Evolutionary conservation across 306 rosid genomes (phyloP), one percentile per base, ranked within the genome.

Genomic region (Abrus precatorius): DNA sequence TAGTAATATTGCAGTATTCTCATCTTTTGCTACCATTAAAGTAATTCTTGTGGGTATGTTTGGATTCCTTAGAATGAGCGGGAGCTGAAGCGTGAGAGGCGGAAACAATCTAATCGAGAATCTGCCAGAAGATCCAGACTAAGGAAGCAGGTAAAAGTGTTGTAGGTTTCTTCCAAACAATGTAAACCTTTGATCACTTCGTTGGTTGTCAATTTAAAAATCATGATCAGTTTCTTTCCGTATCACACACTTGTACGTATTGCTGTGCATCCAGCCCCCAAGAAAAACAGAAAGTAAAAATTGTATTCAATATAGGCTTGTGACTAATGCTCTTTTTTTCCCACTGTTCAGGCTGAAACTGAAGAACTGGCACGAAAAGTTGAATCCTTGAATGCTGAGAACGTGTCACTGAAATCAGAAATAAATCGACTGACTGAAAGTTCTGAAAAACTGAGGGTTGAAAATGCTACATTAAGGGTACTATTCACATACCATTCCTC

Each of bases 81-180:
- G 30, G 99, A 95, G 78, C 80, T 86, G 34, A 95, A 95, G 78
- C 89, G 97, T 7, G 99, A 95, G 84, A 91, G 90, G 86, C 88
- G 99, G 84, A 95, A 95, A 85, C 99, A 95, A 82, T 95, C 99
- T 10, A 95, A 95, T 73, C 86, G 99, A 62, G 99, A 95, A 83
- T 95, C 99, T 54, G 99, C 99, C 66, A 87, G 99, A 82, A 85
- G 99, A 75, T 95, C 99, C 49, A 92, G 99, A 85, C 78, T 95
- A 78, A 90, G 99, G 89, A 95, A 95, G 88, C 99, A 95, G 97
- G 99, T 95, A 88, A 57, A 70, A 20, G 52, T 77, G 43, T 50
- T 74, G 34, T 3, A n/a, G 61, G 1, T 47, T 59, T 53, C 55
- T 27, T 41, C 32, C 0, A 7, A 30, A 2, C 4, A 29, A 7